Base-by-base conservation (phyloP, 352 stramenopile species). In the Blastocystis sp. region DNA sequence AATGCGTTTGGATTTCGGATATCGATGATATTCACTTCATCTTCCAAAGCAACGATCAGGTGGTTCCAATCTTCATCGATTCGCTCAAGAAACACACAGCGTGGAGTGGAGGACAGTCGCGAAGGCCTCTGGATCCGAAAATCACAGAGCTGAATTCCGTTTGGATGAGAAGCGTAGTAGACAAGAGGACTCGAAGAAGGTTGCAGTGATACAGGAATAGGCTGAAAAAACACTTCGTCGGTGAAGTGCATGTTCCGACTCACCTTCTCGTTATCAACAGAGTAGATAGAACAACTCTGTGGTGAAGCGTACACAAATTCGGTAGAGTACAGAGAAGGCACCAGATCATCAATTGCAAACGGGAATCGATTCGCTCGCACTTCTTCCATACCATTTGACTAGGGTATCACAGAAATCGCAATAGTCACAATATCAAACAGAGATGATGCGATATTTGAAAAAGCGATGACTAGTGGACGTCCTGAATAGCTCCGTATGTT, bases 151-250 rank as follows among this genome's bases (percentile, higher is more conserved):
- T 34, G 62, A 18, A 84, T n/a, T 6, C 73, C 73, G 20, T 66
- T 9, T 66, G 50, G 47, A 47, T 84, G 73, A 4, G 73, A 84
- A 50, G 9, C 15, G 45, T 84, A 84, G 15, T 84, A 84, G n/a
- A 84, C 20, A 34, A 84, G 53, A 2, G 73, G 73, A 23, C 68
- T 50, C 8, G 53, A 66, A 7, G 73, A 84, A 29, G 39, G n/a
- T 29, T 84, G 73, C 9, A 68, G 26, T 18, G 47, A 64, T 1
- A 54, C 8, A n/a, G 20, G 15, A 37, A 37, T 39, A 23, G 73
- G 45, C 8, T 84, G 53, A 29, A 84, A 26, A 23, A 68, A 13
- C 5, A 26, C 29, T 39, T 43, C 53, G 5, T n/a, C 13, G 26
- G 73, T 56, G 47, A 66, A 54, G 11, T 15, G 47, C 41, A 84